Conservation (phyloP, 345 rosid genomes). For the Melaleuca alternifolia region DNA sequence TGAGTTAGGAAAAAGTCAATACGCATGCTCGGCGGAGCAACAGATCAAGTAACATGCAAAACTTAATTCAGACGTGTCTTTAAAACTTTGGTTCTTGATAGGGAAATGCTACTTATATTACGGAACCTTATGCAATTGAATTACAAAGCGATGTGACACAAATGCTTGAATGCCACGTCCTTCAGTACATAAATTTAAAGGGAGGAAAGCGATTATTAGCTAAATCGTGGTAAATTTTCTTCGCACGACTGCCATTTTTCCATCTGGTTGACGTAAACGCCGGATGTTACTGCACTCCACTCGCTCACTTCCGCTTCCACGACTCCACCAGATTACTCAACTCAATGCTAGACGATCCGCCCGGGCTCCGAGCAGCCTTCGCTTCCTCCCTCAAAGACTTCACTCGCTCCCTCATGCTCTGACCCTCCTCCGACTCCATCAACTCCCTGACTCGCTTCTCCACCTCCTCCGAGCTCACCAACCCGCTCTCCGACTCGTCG, state of each 20-base stretch:
- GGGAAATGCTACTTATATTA: not conserved
- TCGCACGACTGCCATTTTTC: not conserved
- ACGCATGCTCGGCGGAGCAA: too few species aligned
- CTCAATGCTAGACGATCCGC: constrained; percentile 12
- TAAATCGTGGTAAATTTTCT: not conserved
- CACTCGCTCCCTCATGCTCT: constrained; percentile 4
- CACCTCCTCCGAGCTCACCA: constrained; percentile 20
- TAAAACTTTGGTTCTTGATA: not conserved
- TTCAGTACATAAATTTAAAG: not conserved
- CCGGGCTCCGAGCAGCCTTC: not conserved
- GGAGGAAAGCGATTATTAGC: not conserved
- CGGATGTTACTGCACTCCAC: not conserved
- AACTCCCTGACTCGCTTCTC: constrained; percentile 19
- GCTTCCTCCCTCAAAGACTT: constrained; percentile 4
- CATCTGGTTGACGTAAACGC: not conserved
- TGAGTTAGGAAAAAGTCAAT: not conserved
- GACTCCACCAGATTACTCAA: constrained; percentile 1
- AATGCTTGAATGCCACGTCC: not conserved
- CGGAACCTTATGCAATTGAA: not conserved
- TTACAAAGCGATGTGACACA: not conserved
- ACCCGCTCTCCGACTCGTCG: constrained; percentile 9
- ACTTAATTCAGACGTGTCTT: not conserved
- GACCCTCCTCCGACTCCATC: constrained; percentile 18
- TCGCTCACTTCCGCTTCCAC: not conserved
- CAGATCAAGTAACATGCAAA: not conserved